Percentiles rank a stretch among this genome's conserved stretches.
phyloP scores from a whole-genome alignment of 352 stramenopile species.

The Paralagenidium karlingii region DNA sequence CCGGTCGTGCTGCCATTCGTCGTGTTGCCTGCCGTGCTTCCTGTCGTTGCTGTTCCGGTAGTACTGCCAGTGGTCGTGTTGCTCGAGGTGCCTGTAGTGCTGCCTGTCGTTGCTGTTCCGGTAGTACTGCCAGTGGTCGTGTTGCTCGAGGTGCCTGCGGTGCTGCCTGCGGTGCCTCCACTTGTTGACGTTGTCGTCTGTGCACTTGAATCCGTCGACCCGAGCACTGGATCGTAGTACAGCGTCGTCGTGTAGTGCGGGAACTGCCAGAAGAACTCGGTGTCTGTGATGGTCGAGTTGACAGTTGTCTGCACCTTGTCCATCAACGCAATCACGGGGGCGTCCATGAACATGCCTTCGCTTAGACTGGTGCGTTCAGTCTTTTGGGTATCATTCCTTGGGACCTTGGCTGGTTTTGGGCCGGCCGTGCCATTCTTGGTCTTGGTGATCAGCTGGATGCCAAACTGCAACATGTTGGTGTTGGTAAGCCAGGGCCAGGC shows the following conservation, averaged over 20 bases:
- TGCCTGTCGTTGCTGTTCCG: too few species aligned
- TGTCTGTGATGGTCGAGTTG: slow-evolving; percentile 8
- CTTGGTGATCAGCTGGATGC: slow-evolving; percentile 14
- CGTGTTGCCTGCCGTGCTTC: too few species aligned
- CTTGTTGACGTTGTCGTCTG: too few species aligned
- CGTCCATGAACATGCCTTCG: slow-evolving; percentile 26
- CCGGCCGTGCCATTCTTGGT: too few species aligned
- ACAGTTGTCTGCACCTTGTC: slow-evolving; percentile 8
- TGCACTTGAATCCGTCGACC: slow-evolving; percentile 6
- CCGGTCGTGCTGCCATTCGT: too few species aligned
- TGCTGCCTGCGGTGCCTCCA: too few species aligned
- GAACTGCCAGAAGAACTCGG: slow-evolving; percentile 26
- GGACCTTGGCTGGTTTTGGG: slow-evolving; percentile 8
- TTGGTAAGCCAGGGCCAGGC: slow-evolving; percentile 13
- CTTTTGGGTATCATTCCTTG: slow-evolving; percentile 3
- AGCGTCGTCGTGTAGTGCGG: slow-evolving; percentile 16
- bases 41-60: too few species aligned
- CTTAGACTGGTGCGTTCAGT: slow-evolving; percentile 17
- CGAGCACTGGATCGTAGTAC: slow-evolving; percentile 38
- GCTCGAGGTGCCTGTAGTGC: too few species aligned
- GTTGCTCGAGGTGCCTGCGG: too few species aligned
- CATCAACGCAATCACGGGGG: slow-evolving; percentile 6
- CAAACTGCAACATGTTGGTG: slow-evolving; percentile 14
- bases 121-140: too few species aligned
- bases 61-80: too few species aligned